Percentiles rank a stretch among this genome's conserved stretches.
Evolutionary conservation across 345 rosid species (phyloP).

Genomic region (Eucalyptus sp.): DNA sequence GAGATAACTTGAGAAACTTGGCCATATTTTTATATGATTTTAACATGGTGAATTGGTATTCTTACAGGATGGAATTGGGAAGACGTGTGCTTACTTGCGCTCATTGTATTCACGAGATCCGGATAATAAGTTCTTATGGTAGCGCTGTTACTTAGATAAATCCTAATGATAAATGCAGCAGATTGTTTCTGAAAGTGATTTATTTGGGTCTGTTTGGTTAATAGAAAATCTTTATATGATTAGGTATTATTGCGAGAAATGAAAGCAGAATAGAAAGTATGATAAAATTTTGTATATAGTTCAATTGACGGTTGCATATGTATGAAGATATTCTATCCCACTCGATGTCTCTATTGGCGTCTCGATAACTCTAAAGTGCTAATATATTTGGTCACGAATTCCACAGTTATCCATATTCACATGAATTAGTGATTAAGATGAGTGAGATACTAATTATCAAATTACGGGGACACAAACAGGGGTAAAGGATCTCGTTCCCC

Average conservation of each 20-base stretch:
- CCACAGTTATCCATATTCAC: accelerated
- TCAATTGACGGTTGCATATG: not conserved
- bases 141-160: not conserved
- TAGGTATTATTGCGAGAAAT: not conserved
- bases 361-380: accelerated
- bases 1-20: not conserved
- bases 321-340: accelerated
- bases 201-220: not conserved
- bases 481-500: not conserved
- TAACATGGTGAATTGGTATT: not conserved
- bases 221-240: not conserved
- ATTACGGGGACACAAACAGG: accelerated
- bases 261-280: not conserved
- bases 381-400: not conserved
- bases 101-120: not conserved
- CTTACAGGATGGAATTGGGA: not conserved
- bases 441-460: not conserved
- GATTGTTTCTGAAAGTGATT: not conserved
- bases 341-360: accelerated
- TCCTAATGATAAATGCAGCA: not conserved
- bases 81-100: not conserved
- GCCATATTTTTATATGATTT: not conserved
- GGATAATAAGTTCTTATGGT: not conserved
- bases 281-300: not conserved
- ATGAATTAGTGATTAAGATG: not conserved